A percentile compares a stretch with the other conserved stretches of the same genome.
phyloP scores from a whole-genome alignment of 2,329 filamentous ascomycete genomes.

The Stachybotrys elegans region DNA sequence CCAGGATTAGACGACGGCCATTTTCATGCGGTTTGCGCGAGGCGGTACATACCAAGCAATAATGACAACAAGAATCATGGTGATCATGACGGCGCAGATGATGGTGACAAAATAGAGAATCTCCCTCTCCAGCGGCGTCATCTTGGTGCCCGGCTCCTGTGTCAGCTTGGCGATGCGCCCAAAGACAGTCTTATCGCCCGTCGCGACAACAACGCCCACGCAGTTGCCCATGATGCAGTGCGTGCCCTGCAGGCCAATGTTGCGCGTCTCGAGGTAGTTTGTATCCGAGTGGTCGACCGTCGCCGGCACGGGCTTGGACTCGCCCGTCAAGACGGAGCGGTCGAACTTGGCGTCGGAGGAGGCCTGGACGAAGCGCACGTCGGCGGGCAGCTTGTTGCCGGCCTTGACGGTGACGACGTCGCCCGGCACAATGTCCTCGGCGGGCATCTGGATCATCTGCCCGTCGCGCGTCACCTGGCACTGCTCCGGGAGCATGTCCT shows the following conservation, averaged over 20 bases:
- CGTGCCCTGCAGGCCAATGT: slow-evolving; percentile 74
- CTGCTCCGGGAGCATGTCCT: slow-evolving; percentile 71
- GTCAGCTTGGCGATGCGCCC: slow-evolving; percentile 70
- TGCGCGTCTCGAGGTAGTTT: slow-evolving; percentile 73
- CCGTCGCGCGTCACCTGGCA: slow-evolving; percentile 62
- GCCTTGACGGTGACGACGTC: slow-evolving; percentile 64
- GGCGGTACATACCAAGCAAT: slow-evolving; percentile 52
- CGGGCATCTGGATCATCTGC: slow-evolving; percentile 39
- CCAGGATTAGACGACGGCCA: not conserved
- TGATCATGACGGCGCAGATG: slow-evolving; percentile 62
- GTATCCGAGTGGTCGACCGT: slow-evolving; percentile 62
- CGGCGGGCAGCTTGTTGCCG: slow-evolving; percentile 70
- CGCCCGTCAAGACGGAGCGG: slow-evolving; percentile 65
- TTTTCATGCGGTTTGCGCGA: not conserved
- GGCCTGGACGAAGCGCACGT: slow-evolving; percentile 64
- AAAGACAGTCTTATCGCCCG: slow-evolving; percentile 69
- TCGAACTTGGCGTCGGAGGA: slow-evolving; percentile 69
- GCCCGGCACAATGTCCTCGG: slow-evolving; percentile 63
- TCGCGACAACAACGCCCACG: slow-evolving; percentile 64
- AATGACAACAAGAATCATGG: slow-evolving; percentile 60
- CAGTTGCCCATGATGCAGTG: slow-evolving; percentile 68
- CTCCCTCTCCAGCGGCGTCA: slow-evolving; percentile 68
- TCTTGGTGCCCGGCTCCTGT: slow-evolving; percentile 59
- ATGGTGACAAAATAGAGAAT: slow-evolving; percentile 67
- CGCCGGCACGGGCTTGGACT: slow-evolving; percentile 60